A percentile compares a stretch with the other conserved stretches of the same genome.
These are phyloP conservation scores for Sabuloglossum arenarium DNA, from an alignment of 495 filamentous ascomycete species.

Conservation along the genomic window DNA sequence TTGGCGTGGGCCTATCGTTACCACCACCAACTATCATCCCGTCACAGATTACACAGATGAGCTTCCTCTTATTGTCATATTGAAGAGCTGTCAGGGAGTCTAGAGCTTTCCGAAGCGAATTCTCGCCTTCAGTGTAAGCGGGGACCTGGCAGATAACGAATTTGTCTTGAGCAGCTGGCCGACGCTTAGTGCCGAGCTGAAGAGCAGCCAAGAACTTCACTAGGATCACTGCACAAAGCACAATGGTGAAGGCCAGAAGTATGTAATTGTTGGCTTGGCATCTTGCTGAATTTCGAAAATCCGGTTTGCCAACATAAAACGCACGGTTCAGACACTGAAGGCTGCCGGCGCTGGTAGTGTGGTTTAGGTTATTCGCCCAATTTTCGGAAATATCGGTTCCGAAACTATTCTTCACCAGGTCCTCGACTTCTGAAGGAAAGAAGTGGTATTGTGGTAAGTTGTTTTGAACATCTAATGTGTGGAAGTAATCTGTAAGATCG, in stretches of 20 bases:
- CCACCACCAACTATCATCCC: slow-evolving; percentile 92
- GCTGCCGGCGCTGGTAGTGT: slow-evolving; percentile 28
- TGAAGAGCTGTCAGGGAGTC: slow-evolving; percentile 86
- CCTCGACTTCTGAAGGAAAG: slow-evolving; percentile 39
- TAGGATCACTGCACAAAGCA: slow-evolving; percentile 59
- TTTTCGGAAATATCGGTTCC: slow-evolving; percentile 53
- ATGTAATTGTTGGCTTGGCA: slow-evolving; percentile 90
- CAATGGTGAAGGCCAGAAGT: slow-evolving; percentile 62
- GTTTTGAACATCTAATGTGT: slow-evolving; percentile 35
- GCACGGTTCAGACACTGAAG: slow-evolving; percentile 62
- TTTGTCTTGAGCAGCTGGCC: slow-evolving; percentile 82
- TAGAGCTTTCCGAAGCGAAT: slow-evolving; percentile 73
- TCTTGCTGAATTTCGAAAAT: slow-evolving; percentile 55
- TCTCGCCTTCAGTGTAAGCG: slow-evolving; percentile 94
- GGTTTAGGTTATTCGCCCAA: slow-evolving; percentile 30
- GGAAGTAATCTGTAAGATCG: slow-evolving; percentile 80
- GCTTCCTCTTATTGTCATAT: slow-evolving; percentile 93
- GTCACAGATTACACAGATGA: slow-evolving; percentile 85
- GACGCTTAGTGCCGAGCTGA: slow-evolving; percentile 80
- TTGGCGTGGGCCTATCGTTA: slow-evolving; percentile 90
- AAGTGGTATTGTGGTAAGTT: slow-evolving; percentile 36
- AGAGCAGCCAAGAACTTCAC: slow-evolving; percentile 87
- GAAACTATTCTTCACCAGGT: slow-evolving; percentile 48
- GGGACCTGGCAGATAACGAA: slow-evolving; percentile 98
- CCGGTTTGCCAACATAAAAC: slow-evolving; percentile 65